Evolutionary conservation across 805 yeast genomes (phyloP), one percentile per base, ranked within the genome.

Genomic region (Metschnikowia baotianmanensis): DNA sequence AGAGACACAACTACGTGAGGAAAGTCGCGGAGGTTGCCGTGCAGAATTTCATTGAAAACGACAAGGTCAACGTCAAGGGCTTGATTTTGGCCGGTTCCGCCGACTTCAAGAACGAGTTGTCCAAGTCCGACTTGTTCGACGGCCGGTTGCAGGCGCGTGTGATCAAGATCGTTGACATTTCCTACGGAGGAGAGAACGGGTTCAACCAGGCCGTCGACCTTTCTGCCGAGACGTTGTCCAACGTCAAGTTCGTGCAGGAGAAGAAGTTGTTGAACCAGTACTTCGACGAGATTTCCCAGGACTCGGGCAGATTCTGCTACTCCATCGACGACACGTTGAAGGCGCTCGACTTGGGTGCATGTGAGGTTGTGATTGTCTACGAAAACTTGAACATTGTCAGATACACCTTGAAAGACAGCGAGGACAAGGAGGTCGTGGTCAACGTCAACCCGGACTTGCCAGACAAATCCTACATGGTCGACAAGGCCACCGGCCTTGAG

Each of bases 181-280:
- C 98, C 3, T 93, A 93, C 61, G 99, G 99, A 68, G 99, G 99
- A 63, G 99, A 93, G 70, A 93, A 93, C 64, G 99, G 99, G 34
- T 93, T 93, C 76, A 93, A 93, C 72, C 99, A 93, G 74, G 99
- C 99, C 32, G 95, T 93, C 57, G 99, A 93, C 69, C 76, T 93
- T 53, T 86, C 97, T 23, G 96, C 97, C 22, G 99, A 93, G 74
- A 86, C 99, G 20, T 77, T 93, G 60, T 85, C 97, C 36, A 93
- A 91, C 64, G 99, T 93, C 54, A 93, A 93, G 67, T 93, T 93
- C 63, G 91, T 93, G 47, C 99, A 93, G 72, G 99, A 93, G 67
- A 93, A 93, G 86, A 91, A 91, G 72, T 78, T 93, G 57, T 82
- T 93, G 62, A 85, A 86, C 47, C 77, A 74, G 55, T 93, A 91